phyloP scores from a whole-genome alignment of 1,284 basidiomycete genomes.

The Sphagnurus paluster region DNA sequence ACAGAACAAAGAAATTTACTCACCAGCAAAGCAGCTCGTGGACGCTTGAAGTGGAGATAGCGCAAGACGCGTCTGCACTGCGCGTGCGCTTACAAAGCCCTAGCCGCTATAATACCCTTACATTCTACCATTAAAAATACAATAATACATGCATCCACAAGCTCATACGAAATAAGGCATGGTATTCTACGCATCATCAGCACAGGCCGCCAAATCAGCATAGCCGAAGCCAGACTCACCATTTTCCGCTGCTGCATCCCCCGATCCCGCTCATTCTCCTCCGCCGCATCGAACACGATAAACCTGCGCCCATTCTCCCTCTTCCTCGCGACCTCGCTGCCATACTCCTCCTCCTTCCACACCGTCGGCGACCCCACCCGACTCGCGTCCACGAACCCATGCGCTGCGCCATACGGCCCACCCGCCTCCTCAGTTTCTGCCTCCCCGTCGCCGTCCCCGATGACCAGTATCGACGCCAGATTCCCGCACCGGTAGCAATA shows the following conservation, averaged over 20 bases:
- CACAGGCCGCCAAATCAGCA: constrained; percentile 1
- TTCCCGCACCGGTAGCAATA: constrained; percentile 88
- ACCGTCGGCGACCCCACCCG: constrained; percentile 33
- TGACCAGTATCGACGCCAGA: constrained; percentile 66
- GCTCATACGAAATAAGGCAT: constrained; percentile 66
- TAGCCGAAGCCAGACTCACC: constrained; percentile 51
- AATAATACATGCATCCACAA: background rate
- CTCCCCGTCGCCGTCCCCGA: constrained; percentile 44
- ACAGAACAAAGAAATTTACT: no score
- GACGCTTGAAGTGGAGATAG: no score
- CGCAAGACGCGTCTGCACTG: no score
- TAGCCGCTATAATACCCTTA: no score
- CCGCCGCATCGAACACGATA: constrained; percentile 81
- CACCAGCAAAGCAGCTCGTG: no score
- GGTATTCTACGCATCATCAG: constrained; percentile 37
- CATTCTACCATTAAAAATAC: background rate
- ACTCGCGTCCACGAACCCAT: constrained; percentile 49
- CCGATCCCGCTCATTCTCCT: constrained; percentile 83
- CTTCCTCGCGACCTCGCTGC: constrained; percentile 49
- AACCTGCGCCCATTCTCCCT: constrained; percentile 60
- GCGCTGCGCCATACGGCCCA: constrained; percentile 50
- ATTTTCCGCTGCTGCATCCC: constrained; percentile 63
- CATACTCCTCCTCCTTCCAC: constrained; percentile 33
- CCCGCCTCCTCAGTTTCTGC: constrained; percentile 18
- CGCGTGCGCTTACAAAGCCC: no score